Conservation (phyloP, 2,329 filamentous ascomycete genomes). For the Alternaria gansuensis region DNA sequence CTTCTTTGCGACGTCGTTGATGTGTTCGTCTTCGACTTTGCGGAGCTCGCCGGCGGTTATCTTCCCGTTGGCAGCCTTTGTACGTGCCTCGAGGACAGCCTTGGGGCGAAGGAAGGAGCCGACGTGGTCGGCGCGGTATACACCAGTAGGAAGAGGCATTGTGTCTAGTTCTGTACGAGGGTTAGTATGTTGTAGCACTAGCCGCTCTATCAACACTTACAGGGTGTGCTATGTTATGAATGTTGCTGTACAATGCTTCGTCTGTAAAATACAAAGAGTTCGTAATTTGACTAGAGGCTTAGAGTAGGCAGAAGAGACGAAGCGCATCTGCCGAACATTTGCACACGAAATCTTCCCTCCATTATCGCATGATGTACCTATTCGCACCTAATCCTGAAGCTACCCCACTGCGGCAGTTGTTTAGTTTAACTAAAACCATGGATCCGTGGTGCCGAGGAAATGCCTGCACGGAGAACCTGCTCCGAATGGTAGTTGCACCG, state of each 20-base stretch:
- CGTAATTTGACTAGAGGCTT: background rate
- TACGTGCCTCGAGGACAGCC: slow-evolving; percentile 60
- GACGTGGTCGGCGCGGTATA: slow-evolving; percentile 63
- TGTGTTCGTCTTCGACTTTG: slow-evolving; percentile 61
- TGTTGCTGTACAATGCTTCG: background rate
- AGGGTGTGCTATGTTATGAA: background rate
- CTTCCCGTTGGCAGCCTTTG: slow-evolving; percentile 57
- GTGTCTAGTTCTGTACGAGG: slow-evolving; percentile 15
- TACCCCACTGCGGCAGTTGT: slow-evolving; percentile 53
- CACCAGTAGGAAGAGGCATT: slow-evolving; percentile 53
- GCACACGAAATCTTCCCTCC: slow-evolving; percentile 14
- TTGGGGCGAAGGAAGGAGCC: slow-evolving; percentile 64
- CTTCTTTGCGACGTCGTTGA: slow-evolving; percentile 59
- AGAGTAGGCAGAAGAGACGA: slow-evolving; percentile 4
- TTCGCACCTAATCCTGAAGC: slow-evolving; percentile 20
- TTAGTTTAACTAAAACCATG: slow-evolving; percentile 22
- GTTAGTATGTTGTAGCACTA: slow-evolving; percentile 2
- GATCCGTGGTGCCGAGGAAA: slow-evolving; percentile 22
- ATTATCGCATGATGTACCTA: slow-evolving; percentile 18
- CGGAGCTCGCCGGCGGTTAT: slow-evolving; percentile 58
- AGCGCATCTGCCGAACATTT: slow-evolving; percentile 17
- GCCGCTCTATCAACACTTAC: background rate
- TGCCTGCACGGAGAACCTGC: slow-evolving; percentile 11
- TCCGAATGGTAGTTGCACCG: slow-evolving; percentile 9
- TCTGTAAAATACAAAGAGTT: background rate